Evolutionary conservation across 2,329 filamentous ascomycete species (phyloP).

Genomic region (Leptodontidium sp.): DNA sequence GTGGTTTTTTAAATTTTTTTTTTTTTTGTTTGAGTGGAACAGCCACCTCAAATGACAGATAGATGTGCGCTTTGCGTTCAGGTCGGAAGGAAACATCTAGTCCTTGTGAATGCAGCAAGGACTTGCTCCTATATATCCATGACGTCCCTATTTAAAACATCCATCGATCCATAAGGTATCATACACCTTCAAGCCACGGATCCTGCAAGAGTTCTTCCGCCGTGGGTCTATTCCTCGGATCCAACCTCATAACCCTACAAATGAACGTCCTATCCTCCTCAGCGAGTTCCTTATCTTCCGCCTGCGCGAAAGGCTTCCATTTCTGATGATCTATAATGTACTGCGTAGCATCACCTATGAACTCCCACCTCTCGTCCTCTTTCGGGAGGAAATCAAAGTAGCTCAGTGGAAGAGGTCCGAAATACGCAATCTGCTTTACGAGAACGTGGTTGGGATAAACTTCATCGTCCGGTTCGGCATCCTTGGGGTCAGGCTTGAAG

Average conservation of each 20-base stretch:
- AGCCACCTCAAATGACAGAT: too few species aligned
- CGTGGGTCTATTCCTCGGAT: conserved; percentile 42
- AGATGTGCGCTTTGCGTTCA: too few species aligned
- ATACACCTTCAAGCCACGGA: conserved; percentile 23
- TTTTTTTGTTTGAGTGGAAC: too few species aligned
- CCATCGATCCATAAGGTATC: conserved; percentile 15
- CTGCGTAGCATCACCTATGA: conserved; percentile 31
- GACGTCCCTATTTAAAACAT: not conserved
- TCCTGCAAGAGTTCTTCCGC: conserved; percentile 39
- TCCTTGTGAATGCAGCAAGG: too few species aligned
- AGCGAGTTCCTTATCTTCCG: conserved; percentile 31
- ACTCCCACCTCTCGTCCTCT: conserved; percentile 32
- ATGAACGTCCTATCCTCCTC: conserved; percentile 36
- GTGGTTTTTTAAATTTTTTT: too few species aligned
- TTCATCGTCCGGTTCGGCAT: conserved; percentile 36
- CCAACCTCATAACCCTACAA: conserved; percentile 40
- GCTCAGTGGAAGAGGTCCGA: conserved; percentile 33
- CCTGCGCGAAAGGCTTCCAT: conserved; percentile 31
- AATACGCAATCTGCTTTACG: conserved; percentile 33
- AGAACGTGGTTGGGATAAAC: conserved; percentile 32
- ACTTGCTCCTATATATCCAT: not conserved
- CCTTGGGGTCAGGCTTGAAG: conserved; percentile 37
- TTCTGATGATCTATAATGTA: conserved; percentile 33
- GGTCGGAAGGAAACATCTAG: too few species aligned
- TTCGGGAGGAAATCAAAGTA: conserved; percentile 32